These are phyloP conservation scores for Cylindrotheca fusiformis DNA, from an alignment of 108 stramenopile species.

Conservation along the genomic window DNA sequence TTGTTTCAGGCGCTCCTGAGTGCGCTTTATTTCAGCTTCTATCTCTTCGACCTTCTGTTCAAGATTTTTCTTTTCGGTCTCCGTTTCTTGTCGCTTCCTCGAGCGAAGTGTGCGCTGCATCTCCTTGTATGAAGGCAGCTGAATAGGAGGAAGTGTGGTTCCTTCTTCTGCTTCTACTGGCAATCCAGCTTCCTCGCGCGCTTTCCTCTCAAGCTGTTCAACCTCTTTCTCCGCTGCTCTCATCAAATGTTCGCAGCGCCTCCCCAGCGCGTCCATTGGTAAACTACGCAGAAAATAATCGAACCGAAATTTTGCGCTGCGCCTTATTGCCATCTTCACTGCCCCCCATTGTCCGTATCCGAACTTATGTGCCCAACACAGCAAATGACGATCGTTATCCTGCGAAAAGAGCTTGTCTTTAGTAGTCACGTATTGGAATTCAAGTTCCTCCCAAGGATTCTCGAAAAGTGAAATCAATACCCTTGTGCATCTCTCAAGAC, in stretches of 20 bases:
- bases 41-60: conserved; percentile 70
- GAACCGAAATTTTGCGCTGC: conserved; percentile 80
- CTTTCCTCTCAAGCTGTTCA: conserved; percentile 70
- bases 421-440: conserved; percentile 70
- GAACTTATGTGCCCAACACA: conserved; percentile 82
- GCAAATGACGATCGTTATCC: conserved; percentile 59
- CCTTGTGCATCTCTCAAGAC: conserved; percentile 61
- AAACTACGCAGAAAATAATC: conserved; percentile 77
- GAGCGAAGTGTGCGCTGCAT: conserved; percentile 38
- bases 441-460: conserved; percentile 86
- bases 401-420: conserved; percentile 64
- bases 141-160: conserved; percentile 37
- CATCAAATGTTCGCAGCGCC: conserved; percentile 85
- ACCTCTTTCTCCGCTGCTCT: conserved; percentile 84
- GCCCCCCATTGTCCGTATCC: conserved; percentile 90
- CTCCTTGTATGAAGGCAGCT: conserved; percentile 64
- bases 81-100: conserved; percentile 37
- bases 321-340: conserved; percentile 82
- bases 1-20: conserved; percentile 65
- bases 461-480: conserved; percentile 76
- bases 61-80: conserved; percentile 52
- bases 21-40: conserved; percentile 61
- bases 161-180: conserved; percentile 44
- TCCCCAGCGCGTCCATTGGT: conserved; percentile 50
- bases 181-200: conserved; percentile 52